Base-by-base conservation (phyloP, 371 early-diverging fungal genomes). In the Mortierella sp. region DNA sequence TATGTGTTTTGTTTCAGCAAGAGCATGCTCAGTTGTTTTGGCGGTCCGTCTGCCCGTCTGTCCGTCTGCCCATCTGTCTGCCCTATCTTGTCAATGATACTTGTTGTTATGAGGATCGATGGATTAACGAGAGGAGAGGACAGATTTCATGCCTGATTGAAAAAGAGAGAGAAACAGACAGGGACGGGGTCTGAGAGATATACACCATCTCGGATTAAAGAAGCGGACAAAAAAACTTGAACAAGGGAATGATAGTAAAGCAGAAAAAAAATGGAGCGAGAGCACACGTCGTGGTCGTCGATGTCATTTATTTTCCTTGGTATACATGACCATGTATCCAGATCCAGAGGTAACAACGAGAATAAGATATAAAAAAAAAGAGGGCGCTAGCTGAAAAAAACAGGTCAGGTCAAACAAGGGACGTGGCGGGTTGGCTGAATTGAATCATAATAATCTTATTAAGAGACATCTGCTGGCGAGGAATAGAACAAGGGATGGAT, bases 1-100 rank as follows among this genome's bases (percentile, higher is more conserved):
- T 1, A 5, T 38, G 42, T 38, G 5, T 38, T 38, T 3, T 38
- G 42, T 38, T 38, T 38, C 42, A 38, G 5, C 42, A 31, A 31
- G 63, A 28, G 28, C 24, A 60, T 38, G 21, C 38, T 65, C 65
- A 65, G 38, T 65, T 65, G 65, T 65, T 65, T 65, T 65, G 38
- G 34, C 38, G 65, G 65, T 65, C 65, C 38, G 65, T 65, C 65
- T 52, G 52, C 21, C 11, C 21, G 13, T 16, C 42, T 38, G 65
- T 65, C 65, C 21, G 65, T 65, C 65, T 54, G 21, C 24, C 2
- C 24, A 6, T 65, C 65, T 21, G 38, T 65, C 65, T 7, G 54
- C 24, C 16, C 24, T 38, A 2, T 21, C 54, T 19, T 21, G 3
- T 21, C 48, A 14, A 60, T 31, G 31, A 26, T 31, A 31, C 60